Conservation (phyloP, 345 rosid species). For the Litchi chinensis region DNA sequence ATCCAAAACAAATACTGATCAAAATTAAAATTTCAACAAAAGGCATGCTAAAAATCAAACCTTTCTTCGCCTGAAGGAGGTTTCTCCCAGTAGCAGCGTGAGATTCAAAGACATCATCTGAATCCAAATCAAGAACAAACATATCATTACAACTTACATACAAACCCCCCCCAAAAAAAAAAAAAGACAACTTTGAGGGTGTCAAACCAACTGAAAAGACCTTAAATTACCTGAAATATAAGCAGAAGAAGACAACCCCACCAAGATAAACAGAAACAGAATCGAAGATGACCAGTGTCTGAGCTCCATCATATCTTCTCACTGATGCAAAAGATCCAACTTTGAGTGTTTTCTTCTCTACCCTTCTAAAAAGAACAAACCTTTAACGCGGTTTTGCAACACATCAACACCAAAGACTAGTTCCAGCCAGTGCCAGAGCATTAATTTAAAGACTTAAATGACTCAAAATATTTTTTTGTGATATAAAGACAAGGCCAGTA, state of each 20-base stretch:
- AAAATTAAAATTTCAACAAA: neutral
- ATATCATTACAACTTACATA: neutral
- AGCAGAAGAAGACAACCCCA: slow-evolving; percentile 37
- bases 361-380: neutral
- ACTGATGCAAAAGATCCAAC: neutral
- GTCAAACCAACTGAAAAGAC: neutral
- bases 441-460: neutral
- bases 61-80: slow-evolving; percentile 70
- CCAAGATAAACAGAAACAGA: slow-evolving; percentile 30
- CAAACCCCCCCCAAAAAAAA: neutral
- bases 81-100: slow-evolving; percentile 46
- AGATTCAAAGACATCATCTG: slow-evolving; percentile 52
- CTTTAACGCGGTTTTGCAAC: slow-evolving; percentile 7
- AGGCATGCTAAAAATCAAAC: slow-evolving; percentile 31
- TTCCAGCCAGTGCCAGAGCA: neutral
- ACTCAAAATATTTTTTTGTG: neutral
- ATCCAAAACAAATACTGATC: neutral
- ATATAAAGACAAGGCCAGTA: neutral
- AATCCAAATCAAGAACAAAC: slow-evolving; percentile 26
- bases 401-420: neutral
- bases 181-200: neutral
- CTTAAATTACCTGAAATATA: slow-evolving; percentile 43
- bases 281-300: slow-evolving; percentile 17
- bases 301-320: slow-evolving; percentile 29
- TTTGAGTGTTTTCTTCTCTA: neutral